A percentile compares a stretch with the other conserved stretches of the same genome.
These are phyloP conservation scores for Daldinia bambusicola DNA, from an alignment of 495 filamentous ascomycete genomes.

Conservation along the genomic window DNA sequence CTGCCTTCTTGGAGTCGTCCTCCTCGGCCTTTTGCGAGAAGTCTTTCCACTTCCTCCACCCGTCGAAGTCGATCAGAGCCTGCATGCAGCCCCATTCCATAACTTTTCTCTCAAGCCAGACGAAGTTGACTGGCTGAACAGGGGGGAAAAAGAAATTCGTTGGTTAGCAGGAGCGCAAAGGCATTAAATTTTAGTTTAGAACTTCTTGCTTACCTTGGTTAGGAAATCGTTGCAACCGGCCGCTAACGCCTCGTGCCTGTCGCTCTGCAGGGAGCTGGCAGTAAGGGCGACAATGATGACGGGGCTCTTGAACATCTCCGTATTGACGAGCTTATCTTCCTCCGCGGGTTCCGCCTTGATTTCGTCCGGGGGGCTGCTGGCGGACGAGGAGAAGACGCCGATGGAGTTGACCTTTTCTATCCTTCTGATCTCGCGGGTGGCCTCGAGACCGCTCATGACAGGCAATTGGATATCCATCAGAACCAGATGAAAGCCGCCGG, in stretches of 20 bases:
- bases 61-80: constrained; percentile 97
- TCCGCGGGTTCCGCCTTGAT: constrained; percentile 54
- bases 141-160: too few relatives aligned
- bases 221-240: constrained; percentile 98
- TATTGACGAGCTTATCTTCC: constrained; percentile 75
- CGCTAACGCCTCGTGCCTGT: constrained; percentile 92
- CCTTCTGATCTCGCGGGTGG: constrained; percentile 94
- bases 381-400: constrained; percentile 75
- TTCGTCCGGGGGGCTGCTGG: constrained; percentile 55
- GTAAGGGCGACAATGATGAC: constrained; percentile 98
- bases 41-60: constrained; percentile 97
- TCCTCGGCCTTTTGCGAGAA: constrained; percentile 61
- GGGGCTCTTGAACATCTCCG: constrained; percentile 87
- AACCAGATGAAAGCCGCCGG: constrained; percentile 95
- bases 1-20: constrained; percentile 49
- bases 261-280: constrained; percentile 90
- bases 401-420: constrained; percentile 90
- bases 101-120: constrained; percentile 96
- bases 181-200: not conserved
- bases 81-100: constrained; percentile 99
- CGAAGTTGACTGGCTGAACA: constrained; percentile 89
- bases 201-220: constrained; percentile 80
- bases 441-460: constrained; percentile 95
- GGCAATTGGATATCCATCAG: constrained; percentile 99
- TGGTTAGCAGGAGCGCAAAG: too few relatives aligned